A percentile compares a stretch with the other conserved stretches of the same genome.
phyloP scores from a whole-genome alignment of 192 early-diverging fungal genomes.

The Podochytrium sp. region DNA sequence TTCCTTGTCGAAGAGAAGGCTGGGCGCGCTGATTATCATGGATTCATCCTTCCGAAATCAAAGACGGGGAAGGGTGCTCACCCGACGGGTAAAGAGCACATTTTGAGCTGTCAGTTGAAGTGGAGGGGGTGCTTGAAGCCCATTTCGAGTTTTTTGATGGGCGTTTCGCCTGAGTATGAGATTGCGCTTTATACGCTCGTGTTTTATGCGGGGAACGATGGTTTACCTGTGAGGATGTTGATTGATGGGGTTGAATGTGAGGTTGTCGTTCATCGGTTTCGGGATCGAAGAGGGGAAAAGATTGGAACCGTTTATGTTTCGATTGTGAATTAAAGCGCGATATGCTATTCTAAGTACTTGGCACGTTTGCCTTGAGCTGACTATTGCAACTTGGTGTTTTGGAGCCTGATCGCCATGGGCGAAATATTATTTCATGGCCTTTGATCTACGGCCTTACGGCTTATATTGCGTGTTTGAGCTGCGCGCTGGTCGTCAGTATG shows the following conservation, averaged over 20 bases:
- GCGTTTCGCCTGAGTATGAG: slow-evolving; percentile 44
- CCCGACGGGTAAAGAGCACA: slow-evolving; percentile 21
- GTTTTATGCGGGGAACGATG: slow-evolving; percentile 29
- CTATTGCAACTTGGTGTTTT: no score
- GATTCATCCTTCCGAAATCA: slow-evolving; percentile 32
- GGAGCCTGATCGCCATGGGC: no score
- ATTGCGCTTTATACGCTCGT: slow-evolving; percentile 44
- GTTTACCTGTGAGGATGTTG: neutral
- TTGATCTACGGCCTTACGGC: no score
- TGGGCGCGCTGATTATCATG: slow-evolving; percentile 39
- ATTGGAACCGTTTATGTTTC: slow-evolving; percentile 34
- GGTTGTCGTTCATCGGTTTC: slow-evolving; percentile 31
- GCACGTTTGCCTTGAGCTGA: no score
- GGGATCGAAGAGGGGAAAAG: slow-evolving; percentile 5
- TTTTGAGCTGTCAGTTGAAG: slow-evolving; percentile 36
- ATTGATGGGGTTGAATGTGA: slow-evolving; percentile 29
- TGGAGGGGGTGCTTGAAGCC: slow-evolving; percentile 44
- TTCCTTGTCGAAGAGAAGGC: slow-evolving; percentile 34
- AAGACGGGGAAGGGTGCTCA: neutral
- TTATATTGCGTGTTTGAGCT: no score
- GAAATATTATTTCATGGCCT: no score
- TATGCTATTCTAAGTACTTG: no score
- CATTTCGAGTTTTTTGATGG: slow-evolving; percentile 43
- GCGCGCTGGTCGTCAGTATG: no score
- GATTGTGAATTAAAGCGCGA: no score